Percentiles rank a stretch among this genome's conserved stretches.
Conservation (phyloP, 495 filamentous ascomycete species). For the Trichoderma virens region DNA sequence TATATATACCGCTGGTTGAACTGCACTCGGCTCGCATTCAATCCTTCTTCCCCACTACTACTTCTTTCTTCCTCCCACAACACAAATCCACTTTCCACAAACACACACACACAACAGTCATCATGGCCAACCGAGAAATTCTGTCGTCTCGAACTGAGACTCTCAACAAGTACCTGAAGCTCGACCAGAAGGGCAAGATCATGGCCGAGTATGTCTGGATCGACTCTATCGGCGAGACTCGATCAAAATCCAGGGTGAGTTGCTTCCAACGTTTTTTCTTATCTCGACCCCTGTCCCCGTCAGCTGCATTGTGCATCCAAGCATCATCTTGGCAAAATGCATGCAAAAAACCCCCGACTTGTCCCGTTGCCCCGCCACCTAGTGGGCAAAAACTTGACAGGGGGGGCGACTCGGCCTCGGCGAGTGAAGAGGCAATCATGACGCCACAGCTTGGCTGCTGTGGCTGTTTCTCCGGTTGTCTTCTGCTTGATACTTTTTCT, state of each 20-base stretch:
- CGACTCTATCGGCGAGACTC: conserved; percentile 65
- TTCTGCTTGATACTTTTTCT: too few species aligned
- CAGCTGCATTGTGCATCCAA: not conserved
- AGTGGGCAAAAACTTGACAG: too few species aligned
- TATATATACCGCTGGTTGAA: too few species aligned
- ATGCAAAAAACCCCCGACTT: not conserved
- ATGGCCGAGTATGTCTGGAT: conserved; percentile 99
- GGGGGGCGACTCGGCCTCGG: not conserved
- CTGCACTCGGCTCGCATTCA: not conserved
- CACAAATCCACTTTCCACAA: not conserved
- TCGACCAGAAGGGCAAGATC: conserved; percentile 77
- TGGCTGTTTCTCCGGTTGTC: not conserved
- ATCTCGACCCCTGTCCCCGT: conserved; percentile 18
- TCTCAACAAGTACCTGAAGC: conserved; percentile 81
- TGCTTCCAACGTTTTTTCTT: conserved; percentile 7
- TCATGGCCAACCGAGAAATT: not conserved
- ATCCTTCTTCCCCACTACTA: not conserved
- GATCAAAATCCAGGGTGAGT: conserved; percentile 89
- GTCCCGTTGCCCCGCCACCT: conserved; percentile 1
- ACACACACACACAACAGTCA: not conserved
- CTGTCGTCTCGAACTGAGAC: not conserved
- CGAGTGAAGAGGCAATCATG: not conserved
- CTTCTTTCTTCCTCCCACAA: too few species aligned
- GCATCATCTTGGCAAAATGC: not conserved
- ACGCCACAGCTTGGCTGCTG: not conserved